Base-by-base conservation (phyloP, 2,329 filamentous ascomycete species). In the Ramularia endophylla region DNA sequence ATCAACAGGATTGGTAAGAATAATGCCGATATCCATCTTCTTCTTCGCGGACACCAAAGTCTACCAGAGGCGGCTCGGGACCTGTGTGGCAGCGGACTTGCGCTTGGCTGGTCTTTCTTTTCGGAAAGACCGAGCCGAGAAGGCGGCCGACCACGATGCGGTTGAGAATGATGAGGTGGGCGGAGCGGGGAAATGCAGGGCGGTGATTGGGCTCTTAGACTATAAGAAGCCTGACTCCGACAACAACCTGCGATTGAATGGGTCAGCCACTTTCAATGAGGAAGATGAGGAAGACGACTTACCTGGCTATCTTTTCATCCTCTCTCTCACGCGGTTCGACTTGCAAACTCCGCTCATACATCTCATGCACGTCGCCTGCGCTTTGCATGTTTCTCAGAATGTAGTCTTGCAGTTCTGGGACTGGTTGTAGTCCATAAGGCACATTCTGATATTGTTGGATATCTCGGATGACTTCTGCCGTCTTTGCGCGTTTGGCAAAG, bases 271-370 rank as follows among this genome's bases (percentile, higher is more conserved):
- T 25, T 19, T 13, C 22, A 19, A 34, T 8, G 37, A 3, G 17
- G 19, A 9, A 37, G 8, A 19, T 6, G 15, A 30, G 22, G 1
- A 15, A n/a, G 6, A 4, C 22, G 61, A 60, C 66, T 61, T 81
- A 94, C 89, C 92, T 94, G 63, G 95, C 90, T 74, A 98, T 97
- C 76, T 97, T 97, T 71, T 98, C 92, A 62, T 98, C 92, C 71
- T 98, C 92, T 58, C 92, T 79, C 71, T 98, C 92, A 58, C 92
- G 79, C 49, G 92, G 92, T 65, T 98, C 92, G 46, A 98, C 82
- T 59, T 83, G 77, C 68, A 98, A 72, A 69, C 88, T 95, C 74
- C 89, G 89, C 66, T 97, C 89, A 71, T 97, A 98, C 92, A 97
- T 97, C 72, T 97, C 90, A 65, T 97, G 89, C 50, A 98, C 92